Conservation (phyloP, 2,329 filamentous ascomycete genomes). For the Phaeophleospora eucalypticola region DNA sequence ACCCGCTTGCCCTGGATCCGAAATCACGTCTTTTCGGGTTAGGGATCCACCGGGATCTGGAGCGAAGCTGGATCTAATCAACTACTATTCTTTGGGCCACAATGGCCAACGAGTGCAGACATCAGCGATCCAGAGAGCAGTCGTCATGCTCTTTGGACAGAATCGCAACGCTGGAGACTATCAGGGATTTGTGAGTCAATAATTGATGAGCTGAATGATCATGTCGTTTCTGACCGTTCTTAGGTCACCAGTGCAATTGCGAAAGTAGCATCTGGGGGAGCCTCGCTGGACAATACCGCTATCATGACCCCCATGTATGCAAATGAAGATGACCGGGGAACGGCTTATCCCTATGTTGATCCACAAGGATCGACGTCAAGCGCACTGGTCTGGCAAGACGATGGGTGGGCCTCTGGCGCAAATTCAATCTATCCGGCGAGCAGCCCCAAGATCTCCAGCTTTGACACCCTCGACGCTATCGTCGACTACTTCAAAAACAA, state of each 20-base stretch:
- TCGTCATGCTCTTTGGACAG: slow-evolving; percentile 27
- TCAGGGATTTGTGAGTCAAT: slow-evolving; percentile 13
- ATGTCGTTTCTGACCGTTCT: too few relatives aligned
- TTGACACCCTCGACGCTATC: slow-evolving; percentile 29
- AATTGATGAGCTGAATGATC: too few relatives aligned
- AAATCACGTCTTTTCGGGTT: slow-evolving; percentile 28
- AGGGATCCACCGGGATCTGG: slow-evolving; percentile 15
- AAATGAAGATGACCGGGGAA: slow-evolving; percentile 30
- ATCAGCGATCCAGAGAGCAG: slow-evolving; percentile 22
- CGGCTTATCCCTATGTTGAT: slow-evolving; percentile 28
- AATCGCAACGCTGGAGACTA: slow-evolving; percentile 22
- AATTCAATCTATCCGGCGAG: slow-evolving; percentile 29
- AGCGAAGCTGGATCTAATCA: slow-evolving; percentile 25
- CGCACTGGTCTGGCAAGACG: slow-evolving; percentile 29
- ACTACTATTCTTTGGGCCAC: slow-evolving; percentile 24
- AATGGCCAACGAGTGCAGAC: slow-evolving; percentile 17
- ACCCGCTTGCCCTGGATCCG: slow-evolving; percentile 11
- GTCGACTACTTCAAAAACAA: slow-evolving; percentile 29
- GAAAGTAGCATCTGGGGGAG: slow-evolving; percentile 13
- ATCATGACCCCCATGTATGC: slow-evolving; percentile 32
- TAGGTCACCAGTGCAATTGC: slow-evolving; percentile 5
- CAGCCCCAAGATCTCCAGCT: slow-evolving; percentile 19
- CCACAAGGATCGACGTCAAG: slow-evolving; percentile 23
- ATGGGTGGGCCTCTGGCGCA: slow-evolving; percentile 28
- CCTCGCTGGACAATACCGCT: slow-evolving; percentile 25